These are phyloP conservation scores for Geosmithia flava DNA, from an alignment of 2,329 filamentous ascomycete genomes.

Conservation along the genomic window DNA sequence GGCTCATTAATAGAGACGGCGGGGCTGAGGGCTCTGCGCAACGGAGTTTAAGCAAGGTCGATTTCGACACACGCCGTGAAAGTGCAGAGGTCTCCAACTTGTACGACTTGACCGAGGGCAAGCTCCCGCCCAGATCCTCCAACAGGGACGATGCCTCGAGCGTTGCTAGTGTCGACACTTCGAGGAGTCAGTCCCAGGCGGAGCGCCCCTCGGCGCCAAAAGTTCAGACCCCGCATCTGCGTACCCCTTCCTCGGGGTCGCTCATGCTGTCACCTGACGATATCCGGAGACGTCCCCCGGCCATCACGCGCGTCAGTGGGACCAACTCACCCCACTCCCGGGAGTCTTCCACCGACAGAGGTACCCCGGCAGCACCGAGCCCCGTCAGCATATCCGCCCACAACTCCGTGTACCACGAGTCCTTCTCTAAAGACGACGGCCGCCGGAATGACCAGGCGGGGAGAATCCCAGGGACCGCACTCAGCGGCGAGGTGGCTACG, in stretches of 20 bases:
- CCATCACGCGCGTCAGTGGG: constrained; percentile 42
- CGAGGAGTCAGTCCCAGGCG: constrained; percentile 29
- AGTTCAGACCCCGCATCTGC: constrained; percentile 20
- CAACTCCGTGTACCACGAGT: constrained; percentile 43
- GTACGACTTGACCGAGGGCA: constrained; percentile 25
- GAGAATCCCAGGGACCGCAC: constrained; percentile 42
- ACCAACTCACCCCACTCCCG: constrained; percentile 36
- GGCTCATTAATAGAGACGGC: constrained; percentile 27
- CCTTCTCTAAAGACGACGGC: constrained; percentile 34
- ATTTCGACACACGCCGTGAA: constrained; percentile 22
- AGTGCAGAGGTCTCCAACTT: constrained; percentile 21
- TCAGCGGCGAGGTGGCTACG: constrained; percentile 39
- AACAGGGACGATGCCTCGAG: constrained; percentile 30
- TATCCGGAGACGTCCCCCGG: constrained; percentile 29
- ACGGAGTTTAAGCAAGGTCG: constrained; percentile 29
- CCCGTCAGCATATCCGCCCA: constrained; percentile 47
- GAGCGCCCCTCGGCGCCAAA: constrained; percentile 16
- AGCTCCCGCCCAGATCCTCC: constrained; percentile 17
- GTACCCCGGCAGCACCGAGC: constrained; percentile 39
- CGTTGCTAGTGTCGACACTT: constrained; percentile 27
- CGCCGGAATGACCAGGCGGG: constrained; percentile 32
- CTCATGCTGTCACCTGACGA: constrained; percentile 24
- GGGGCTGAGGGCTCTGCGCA: constrained; percentile 21
- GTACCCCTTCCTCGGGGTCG: constrained; percentile 19
- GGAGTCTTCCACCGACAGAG: constrained; percentile 46